These are phyloP conservation scores for Uronychia setigera DNA, from an alignment of 73 alveolate genomes.

Conservation along the genomic window DNA sequence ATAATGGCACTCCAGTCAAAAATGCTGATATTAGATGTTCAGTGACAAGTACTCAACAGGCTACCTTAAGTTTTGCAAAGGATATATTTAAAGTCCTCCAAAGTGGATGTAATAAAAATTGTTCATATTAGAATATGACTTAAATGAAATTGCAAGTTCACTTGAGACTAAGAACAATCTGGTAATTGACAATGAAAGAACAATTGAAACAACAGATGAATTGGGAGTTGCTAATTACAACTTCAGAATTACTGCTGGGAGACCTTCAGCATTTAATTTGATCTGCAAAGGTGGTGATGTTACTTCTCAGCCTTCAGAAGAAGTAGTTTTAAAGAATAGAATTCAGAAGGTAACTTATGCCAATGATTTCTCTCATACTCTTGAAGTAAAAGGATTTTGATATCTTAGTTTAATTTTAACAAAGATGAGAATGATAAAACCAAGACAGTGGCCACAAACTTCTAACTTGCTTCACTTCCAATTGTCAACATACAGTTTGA, in stretches of 20 bases:
- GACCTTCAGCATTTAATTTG: not conserved
- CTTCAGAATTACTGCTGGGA: conserved; percentile 2
- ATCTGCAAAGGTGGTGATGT: not conserved
- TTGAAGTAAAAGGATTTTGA: not conserved
- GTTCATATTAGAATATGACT: not conserved
- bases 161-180: too few species aligned
- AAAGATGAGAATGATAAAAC: not conserved
- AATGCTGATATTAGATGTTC: not conserved
- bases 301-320: not conserved
- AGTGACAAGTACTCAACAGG: not conserved
- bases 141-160: not conserved
- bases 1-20: not conserved
- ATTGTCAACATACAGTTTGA: not conserved
- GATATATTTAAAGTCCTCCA: not conserved
- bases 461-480: not conserved
- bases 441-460: not conserved
- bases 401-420: not conserved
- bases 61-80: not conserved
- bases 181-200: not conserved
- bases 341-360: not conserved
- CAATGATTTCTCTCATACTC: not conserved
- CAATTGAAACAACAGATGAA: not conserved
- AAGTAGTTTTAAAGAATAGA: not conserved
- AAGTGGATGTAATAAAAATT: not conserved
- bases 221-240: not conserved